Evolutionary conservation across 2,329 filamentous ascomycete genomes (phyloP), one percentile per base, ranked within the genome.

Genomic region (Trichoderma sp.): DNA sequence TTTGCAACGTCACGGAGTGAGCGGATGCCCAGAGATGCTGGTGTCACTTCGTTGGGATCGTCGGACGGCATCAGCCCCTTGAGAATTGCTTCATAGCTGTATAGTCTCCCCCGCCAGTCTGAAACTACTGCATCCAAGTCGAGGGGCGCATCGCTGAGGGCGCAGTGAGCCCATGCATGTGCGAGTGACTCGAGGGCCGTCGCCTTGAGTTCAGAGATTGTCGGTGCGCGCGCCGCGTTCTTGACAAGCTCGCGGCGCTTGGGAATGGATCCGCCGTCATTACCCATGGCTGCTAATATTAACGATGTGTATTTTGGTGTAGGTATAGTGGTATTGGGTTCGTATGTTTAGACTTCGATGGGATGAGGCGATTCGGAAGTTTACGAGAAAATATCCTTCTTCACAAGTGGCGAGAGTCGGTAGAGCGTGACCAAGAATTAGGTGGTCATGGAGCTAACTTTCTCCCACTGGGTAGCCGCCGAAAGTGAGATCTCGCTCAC

Each of bases 201-300:
- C 75, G 96, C 94, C 84, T 98, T 98, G 71, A 97, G 84, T 84
- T 98, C 92, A 61, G 93, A 91, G 32, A 93, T 88, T 39, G 93
- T 97, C 26, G 92, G 93, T 66, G 90, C 88, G 77, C 93, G 92
- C 56, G 95, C 94, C 32, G 95, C 94, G 82, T 95, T 92, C 83
- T 97, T 97, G 81, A 99, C 96, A 60, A 99, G 93, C 82, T 99
- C 97, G 79, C 94, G 92, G 36, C 97, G 93, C 74, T 92, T 98
- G 6, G 96, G 96, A 76, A 99, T 99, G 76, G 93, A 95, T 80
- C 96, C 96, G 76, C 96, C 96, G 81, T 99, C 96, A 84, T 99
- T 99, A 80, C 96, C 96, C 96, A 99, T 98, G 62, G 36, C 34
- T 71, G 34, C 28, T 53, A 4, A 14, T 28, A 24, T 51, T 43